Evolutionary conservation across 78 protist genomes (phyloP), one percentile per base, ranked within the genome.

Genomic region (Isochrysis galbana): DNA sequence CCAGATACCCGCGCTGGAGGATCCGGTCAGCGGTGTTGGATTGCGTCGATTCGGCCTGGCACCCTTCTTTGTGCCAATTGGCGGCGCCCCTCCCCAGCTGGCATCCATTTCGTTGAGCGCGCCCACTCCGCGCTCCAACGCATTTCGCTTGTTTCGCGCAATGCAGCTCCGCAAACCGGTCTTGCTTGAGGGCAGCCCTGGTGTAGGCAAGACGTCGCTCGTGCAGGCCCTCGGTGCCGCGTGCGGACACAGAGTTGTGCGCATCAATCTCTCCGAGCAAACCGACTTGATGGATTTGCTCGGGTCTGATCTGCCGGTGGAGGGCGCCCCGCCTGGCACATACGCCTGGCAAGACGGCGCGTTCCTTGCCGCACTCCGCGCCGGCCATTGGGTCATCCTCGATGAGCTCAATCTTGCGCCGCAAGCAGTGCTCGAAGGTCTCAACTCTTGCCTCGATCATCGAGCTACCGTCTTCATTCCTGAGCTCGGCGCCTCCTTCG

Each of bases 371-470:
- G 98, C 99, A 10, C 55, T 98, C 69, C 87, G 93, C 82, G 67
- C 42, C 0, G 99, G 99, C 72, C 47, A 95, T n/a, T 99, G 99
- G 99, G 96, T 99, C 36, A 74, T 99, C 34, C 95, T 99, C 14
- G 99, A 99, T 95, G 99, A 99, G 96, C 90, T 99, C 34, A 99
- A 99, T 93, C 97, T 99, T 7, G 99, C 99, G 5, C 94, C 99
- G 29, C 99, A 99, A 94, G 45, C 98, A 5, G 99, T 99, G n/a
- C 95, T 99, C 36, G 99, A 99, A 89, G 99, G 99, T 14, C 96
- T 99, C 51, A 99, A 99, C 94, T 94, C 99, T 0, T 80, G 96
- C 74, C 96, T 99, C 36, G 99, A 99, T 95, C 99, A 99, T 87
- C 94, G 84, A 17, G 84, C 94, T 0, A 92, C 86, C 29, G 95